Conservation (phyloP, 306 rosid genomes). For the Fragaria iinumae region DNA sequence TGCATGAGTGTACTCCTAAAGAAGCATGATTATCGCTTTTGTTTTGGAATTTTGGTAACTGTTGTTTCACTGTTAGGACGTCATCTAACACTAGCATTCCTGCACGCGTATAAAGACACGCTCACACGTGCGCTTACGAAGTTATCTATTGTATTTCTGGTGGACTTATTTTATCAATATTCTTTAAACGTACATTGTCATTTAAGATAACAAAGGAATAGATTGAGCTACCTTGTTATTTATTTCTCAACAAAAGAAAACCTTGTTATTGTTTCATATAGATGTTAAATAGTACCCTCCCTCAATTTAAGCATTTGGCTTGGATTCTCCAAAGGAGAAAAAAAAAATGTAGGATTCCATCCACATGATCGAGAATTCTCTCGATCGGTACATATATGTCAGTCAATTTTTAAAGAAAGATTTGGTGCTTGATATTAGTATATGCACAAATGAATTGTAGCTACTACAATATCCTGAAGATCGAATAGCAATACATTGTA, state of each 20-base stretch:
- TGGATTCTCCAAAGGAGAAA: neutral
- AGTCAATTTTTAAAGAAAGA: conserved; percentile 15
- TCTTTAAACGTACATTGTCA: too few relatives aligned
- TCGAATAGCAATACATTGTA: conserved; percentile 14
- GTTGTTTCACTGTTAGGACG: neutral
- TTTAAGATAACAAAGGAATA: neutral
- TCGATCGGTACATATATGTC: conserved; percentile 3
- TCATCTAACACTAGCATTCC: neutral
- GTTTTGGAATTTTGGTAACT: neutral
- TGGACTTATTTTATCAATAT: too few relatives aligned
- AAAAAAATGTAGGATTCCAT: neutral
- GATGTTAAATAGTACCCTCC: neutral
- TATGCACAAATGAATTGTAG: conserved; percentile 5
- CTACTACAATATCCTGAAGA: conserved; percentile 17
- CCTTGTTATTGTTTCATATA: neutral
- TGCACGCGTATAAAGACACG: too few relatives aligned
- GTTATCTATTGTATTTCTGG: too few relatives aligned
- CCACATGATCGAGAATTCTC: conserved; percentile 25
- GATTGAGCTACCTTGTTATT: neutral
- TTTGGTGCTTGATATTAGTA: conserved; percentile 19
- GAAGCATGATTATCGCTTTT: neutral
- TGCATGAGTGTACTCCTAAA: neutral
- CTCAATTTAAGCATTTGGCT: neutral
- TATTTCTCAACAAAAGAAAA: neutral
- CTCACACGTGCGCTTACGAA: too few relatives aligned